phyloP scores from a whole-genome alignment of 2,329 filamentous ascomycete genomes.

The Aureobasidium musti region DNA sequence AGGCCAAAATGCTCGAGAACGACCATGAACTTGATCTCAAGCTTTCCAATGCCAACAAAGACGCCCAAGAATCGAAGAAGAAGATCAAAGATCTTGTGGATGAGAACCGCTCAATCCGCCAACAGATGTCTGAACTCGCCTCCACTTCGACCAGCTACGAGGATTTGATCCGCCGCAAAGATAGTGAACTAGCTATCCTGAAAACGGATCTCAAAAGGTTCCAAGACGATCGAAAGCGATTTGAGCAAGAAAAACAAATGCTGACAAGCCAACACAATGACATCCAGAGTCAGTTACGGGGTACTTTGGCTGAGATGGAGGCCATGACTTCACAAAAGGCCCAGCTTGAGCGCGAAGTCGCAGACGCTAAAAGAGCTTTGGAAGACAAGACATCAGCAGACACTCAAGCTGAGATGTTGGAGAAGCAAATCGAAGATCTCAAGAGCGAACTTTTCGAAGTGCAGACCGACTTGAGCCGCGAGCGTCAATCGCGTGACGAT shows the following conservation, averaged over 20 bases:
- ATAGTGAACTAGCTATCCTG: conserved; percentile 85
- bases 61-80: conserved; percentile 70
- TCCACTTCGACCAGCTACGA: conserved; percentile 94
- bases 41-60: conserved; percentile 73
- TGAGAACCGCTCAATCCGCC: conserved; percentile 79
- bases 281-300: conserved; percentile 71
- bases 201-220: conserved; percentile 81
- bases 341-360: conserved; percentile 83
- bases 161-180: conserved; percentile 87
- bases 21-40: conserved; percentile 91
- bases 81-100: conserved; percentile 74
- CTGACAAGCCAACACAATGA: conserved; percentile 77
- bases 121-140: conserved; percentile 83
- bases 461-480: conserved; percentile 85
- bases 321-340: conserved; percentile 81
- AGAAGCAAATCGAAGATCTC: conserved; percentile 82
- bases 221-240: conserved; percentile 73
- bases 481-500: conserved; percentile 91
- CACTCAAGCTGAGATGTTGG: conserved; percentile 81
- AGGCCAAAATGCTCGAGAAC: conserved; percentile 76
- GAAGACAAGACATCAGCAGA: conserved; percentile 90
- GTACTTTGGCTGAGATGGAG: conserved; percentile 84
- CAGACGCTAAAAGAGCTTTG: conserved; percentile 81
- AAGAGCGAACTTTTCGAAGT: conserved; percentile 82
- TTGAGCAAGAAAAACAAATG: conserved; percentile 75